These are phyloP conservation scores for Alternaria arbusti DNA, from an alignment of 2,329 filamentous ascomycete genomes.

Conservation along the genomic window DNA sequence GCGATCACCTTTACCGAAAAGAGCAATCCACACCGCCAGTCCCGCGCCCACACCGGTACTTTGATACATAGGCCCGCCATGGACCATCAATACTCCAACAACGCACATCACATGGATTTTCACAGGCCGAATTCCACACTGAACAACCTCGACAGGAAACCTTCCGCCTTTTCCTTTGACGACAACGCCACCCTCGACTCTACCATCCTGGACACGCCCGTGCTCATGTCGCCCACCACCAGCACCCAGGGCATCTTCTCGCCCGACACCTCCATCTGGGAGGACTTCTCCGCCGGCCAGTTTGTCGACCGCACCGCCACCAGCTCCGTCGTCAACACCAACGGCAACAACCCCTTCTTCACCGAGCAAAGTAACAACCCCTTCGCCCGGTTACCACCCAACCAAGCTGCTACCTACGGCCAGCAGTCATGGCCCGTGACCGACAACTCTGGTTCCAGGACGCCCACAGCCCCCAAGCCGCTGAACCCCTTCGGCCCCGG, in stretches of 20 bases:
- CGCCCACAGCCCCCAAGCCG: constrained; percentile 74
- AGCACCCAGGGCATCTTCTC: constrained; percentile 59
- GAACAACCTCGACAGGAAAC: constrained; percentile 47
- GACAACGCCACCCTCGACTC: constrained; percentile 62
- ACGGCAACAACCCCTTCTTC: constrained; percentile 57
- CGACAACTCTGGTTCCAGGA: constrained; percentile 73
- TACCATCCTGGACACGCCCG: constrained; percentile 47
- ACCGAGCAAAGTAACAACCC: constrained; percentile 59
- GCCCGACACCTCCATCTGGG: constrained; percentile 58
- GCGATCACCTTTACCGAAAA: constrained; percentile 40
- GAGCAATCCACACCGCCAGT: constrained; percentile 49
- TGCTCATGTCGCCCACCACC: constrained; percentile 58
- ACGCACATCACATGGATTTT: constrained; percentile 45
- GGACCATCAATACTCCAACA: constrained; percentile 39
- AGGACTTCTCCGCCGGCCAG: constrained; percentile 52
- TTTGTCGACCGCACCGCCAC: constrained; percentile 47
- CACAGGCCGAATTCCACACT: constrained; percentile 47
- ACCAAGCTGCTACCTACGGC: constrained; percentile 55
- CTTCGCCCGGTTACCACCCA: constrained; percentile 67
- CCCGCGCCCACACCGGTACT: constrained; percentile 48
- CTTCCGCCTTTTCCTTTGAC: constrained; percentile 54
- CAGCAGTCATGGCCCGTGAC: constrained; percentile 67
- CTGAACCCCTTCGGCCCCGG: constrained; percentile 67
- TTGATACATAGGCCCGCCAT: constrained; percentile 50
- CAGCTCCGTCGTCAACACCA: constrained; percentile 49